Evolutionary conservation across 2,329 filamentous ascomycete genomes (phyloP).

Genomic region (Phaeosphaeria sp.): DNA sequence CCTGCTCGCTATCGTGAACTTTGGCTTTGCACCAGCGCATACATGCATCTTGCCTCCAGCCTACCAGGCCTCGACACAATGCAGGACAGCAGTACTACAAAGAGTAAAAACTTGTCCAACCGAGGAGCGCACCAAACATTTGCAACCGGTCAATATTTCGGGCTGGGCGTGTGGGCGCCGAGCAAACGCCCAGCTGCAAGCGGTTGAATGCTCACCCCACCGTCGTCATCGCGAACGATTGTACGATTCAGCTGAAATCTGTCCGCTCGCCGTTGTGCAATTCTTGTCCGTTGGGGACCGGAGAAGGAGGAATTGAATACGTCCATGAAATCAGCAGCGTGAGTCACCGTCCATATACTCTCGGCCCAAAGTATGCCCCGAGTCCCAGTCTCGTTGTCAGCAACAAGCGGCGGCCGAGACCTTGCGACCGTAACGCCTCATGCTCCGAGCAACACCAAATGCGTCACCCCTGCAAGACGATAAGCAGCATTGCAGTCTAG

Average conservation of each 20-base stretch:
- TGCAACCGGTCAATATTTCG: constrained; percentile 17
- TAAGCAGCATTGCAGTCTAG: constrained; percentile 21
- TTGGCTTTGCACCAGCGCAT: neutral
- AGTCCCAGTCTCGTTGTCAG: neutral
- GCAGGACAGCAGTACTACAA: constrained; percentile 4
- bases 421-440: neutral
- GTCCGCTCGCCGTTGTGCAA: neutral
- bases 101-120: constrained; percentile 6
- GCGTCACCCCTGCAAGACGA: constrained; percentile 18
- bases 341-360: neutral
- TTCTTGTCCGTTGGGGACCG: neutral
- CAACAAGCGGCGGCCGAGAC: constrained; percentile 3
- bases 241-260: neutral
- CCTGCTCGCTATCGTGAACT: neutral
- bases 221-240: constrained; percentile 25
- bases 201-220: constrained; percentile 15
- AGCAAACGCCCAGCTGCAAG: constrained; percentile 25
- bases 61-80: neutral
- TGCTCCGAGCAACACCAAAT: constrained; percentile 18
- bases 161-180: constrained; percentile 11
- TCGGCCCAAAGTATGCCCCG: constrained; percentile 5
- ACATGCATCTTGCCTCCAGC: neutral
- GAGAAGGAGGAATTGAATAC: neutral
- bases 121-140: constrained; percentile 16
- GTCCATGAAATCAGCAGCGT: neutral